A percentile compares a stretch with the other conserved stretches of the same genome.
Evolutionary conservation across 768 basidiomycete species (phyloP).

Genomic region (Mycena vitilis): DNA sequence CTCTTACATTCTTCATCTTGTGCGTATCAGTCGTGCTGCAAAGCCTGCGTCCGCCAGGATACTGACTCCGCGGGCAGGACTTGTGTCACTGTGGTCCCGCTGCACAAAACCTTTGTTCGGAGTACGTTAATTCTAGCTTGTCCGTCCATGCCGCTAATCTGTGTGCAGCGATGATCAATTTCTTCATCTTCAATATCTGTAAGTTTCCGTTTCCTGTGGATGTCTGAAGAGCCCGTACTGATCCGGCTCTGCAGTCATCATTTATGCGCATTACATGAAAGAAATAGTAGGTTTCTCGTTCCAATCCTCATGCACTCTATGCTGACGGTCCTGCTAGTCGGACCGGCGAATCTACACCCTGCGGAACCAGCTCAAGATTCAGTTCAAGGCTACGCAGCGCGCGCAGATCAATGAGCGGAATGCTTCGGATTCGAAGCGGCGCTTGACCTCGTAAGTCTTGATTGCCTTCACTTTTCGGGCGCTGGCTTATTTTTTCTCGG

Average conservation of each 20-base stretch:
- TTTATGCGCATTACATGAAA: conserved; percentile 78
- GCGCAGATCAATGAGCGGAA: conserved; percentile 83
- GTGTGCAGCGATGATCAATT: conserved; percentile 69
- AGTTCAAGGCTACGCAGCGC: conserved; percentile 77
- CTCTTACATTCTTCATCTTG: conserved; percentile 66
- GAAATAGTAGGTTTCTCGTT: conserved; percentile 59
- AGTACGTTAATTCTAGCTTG: conserved; percentile 11
- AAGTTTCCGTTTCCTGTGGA: conserved; percentile 37
- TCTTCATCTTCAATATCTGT: conserved; percentile 80
- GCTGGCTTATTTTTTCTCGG: neutral
- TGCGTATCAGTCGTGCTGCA: conserved; percentile 38
- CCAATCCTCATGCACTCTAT: conserved; percentile 8
- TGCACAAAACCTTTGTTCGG: conserved; percentile 26
- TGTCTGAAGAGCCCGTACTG: neutral
- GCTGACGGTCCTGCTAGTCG: conserved; percentile 57
- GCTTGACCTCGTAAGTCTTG: conserved; percentile 78
- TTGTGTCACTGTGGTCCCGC: conserved; percentile 28
- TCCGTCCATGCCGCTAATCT: neutral
- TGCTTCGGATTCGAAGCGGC: conserved; percentile 84
- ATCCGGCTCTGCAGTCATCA: conserved; percentile 60
- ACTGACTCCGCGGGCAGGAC: conserved; percentile 16
- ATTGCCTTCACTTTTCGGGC: conserved; percentile 6
- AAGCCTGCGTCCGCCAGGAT: neutral
- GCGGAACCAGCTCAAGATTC: conserved; percentile 80
- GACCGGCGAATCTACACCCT: conserved; percentile 77